Evolutionary conservation across 768 basidiomycete genomes (phyloP).

Genomic region (Suillus luteus): DNA sequence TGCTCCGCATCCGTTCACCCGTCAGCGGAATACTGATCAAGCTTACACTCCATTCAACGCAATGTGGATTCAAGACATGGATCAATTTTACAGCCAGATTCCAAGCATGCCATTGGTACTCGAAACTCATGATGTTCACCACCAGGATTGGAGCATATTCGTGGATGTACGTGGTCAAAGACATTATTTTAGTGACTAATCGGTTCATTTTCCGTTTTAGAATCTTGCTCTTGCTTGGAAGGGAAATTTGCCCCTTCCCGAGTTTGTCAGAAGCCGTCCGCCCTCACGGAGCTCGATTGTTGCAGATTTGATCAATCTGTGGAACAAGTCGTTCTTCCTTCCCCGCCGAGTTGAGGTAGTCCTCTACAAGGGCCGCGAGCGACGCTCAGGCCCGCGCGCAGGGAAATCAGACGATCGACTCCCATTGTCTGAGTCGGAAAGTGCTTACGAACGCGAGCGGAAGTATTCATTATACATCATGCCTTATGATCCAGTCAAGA

Average conservation of each 20-base stretch:
- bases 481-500: too few species aligned
- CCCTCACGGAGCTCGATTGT: constrained; percentile 60
- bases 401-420: constrained; percentile 58
- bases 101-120: constrained; percentile 76
- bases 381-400: constrained; percentile 61
- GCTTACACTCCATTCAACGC: constrained; percentile 68
- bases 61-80: constrained; percentile 76
- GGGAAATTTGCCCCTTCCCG: constrained; percentile 67
- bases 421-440: constrained; percentile 51
- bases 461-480: constrained; percentile 56
- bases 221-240: constrained; percentile 76
- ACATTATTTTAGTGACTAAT: background rate
- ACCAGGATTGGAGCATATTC: constrained; percentile 78
- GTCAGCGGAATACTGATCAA: constrained; percentile 65
- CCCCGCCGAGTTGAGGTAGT: constrained; percentile 75
- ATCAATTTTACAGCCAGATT: constrained; percentile 62
- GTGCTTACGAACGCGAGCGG: constrained; percentile 59
- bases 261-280: constrained; percentile 42
- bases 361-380: constrained; percentile 75
- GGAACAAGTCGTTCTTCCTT: constrained; percentile 78
- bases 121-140: constrained; percentile 72
- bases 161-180: constrained; percentile 56
- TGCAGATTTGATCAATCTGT: constrained; percentile 71
- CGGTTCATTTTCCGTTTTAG: constrained; percentile 36
- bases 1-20: constrained; percentile 72